Percentiles rank a stretch among this genome's conserved stretches.
These are phyloP conservation scores for Diutina catenulata DNA, from an alignment of 1,139 yeast genomes.

Conservation along the genomic window DNA sequence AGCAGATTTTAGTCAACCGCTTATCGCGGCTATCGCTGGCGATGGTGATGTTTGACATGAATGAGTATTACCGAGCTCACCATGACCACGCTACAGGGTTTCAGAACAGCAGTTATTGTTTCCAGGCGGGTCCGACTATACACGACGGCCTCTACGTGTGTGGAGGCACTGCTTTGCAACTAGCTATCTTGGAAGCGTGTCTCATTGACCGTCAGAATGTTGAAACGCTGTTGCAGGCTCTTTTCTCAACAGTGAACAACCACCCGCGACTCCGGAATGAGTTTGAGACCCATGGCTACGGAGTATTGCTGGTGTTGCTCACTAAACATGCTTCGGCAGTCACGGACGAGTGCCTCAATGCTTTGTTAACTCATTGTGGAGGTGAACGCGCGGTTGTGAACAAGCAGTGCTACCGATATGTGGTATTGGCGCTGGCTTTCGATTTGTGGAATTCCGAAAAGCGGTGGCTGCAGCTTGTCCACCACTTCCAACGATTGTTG, in stretches of 20 bases:
- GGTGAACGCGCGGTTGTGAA: conserved; percentile 10
- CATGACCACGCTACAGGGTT: not conserved
- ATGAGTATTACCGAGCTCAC: conserved; percentile 2
- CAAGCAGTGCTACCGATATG: conserved; percentile 2
- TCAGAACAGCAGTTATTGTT: conserved; percentile 1
- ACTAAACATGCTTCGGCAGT: conserved; percentile 14
- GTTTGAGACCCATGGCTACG: conserved; percentile 34
- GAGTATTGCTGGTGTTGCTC: conserved; percentile 20
- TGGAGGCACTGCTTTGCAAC: conserved; percentile 26
- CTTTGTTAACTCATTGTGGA: conserved; percentile 12
- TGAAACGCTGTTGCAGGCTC: conserved; percentile 17
- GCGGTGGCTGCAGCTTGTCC: conserved; percentile 13
- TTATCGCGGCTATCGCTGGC: not conserved
- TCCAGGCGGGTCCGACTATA: conserved; percentile 8
- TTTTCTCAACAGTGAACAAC: conserved; percentile 19
- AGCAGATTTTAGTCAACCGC: not conserved
- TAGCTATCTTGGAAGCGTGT: conserved; percentile 20
- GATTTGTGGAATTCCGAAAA: conserved; percentile 14
- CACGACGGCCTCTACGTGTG: conserved; percentile 22
- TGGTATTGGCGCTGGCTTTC: conserved; percentile 19
- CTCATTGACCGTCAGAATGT: conserved; percentile 10
- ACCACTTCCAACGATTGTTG: conserved; percentile 44
- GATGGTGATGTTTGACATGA: conserved; percentile 1
- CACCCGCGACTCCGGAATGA: conserved; percentile 30
- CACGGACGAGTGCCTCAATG: conserved; percentile 6